These are phyloP conservation scores for Ustilago cynodontis DNA, from an alignment of 1,284 basidiomycete genomes.

Conservation along the genomic window DNA sequence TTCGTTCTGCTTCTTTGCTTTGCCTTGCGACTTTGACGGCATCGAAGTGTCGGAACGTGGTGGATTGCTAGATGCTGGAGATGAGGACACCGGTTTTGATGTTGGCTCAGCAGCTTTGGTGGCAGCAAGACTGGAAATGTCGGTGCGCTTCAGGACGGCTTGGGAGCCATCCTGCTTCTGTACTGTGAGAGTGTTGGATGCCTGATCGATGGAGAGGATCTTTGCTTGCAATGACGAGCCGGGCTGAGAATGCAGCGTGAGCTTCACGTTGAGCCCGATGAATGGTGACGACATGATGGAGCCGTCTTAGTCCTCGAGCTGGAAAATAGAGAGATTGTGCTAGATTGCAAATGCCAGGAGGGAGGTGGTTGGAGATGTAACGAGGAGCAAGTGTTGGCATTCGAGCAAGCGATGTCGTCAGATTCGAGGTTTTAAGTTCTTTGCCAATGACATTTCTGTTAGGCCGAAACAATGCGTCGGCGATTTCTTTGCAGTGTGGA, in stretches of 20 bases:
- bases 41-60: conserved; percentile 12
- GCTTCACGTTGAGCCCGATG: conserved; percentile 47
- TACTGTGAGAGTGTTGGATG: conserved; percentile 47
- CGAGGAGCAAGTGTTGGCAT: not conserved
- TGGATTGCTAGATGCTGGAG: not conserved
- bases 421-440: conserved; percentile 2
- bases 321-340: not conserved
- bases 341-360: not conserved
- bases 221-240: conserved; percentile 31
- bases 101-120: conserved; percentile 12
- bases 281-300: conserved; percentile 42
- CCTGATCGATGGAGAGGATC: conserved; percentile 46
- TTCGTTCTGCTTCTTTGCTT: conserved; percentile 20
- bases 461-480: not conserved
- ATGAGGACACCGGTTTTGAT: not conserved
- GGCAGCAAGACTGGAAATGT: conserved; percentile 45
- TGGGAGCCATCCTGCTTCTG: conserved; percentile 44
- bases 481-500: conserved; percentile 14
- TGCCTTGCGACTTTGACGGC: conserved; percentile 15
- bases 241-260: conserved; percentile 40
- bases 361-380: not conserved
- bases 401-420: not conserved
- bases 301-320: not conserved
- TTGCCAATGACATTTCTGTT: not conserved
- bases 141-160: conserved; percentile 32